Evolutionary conservation across 2,329 filamentous ascomycete species (phyloP).

Genomic region (Cladophialophora psammophila): DNA sequence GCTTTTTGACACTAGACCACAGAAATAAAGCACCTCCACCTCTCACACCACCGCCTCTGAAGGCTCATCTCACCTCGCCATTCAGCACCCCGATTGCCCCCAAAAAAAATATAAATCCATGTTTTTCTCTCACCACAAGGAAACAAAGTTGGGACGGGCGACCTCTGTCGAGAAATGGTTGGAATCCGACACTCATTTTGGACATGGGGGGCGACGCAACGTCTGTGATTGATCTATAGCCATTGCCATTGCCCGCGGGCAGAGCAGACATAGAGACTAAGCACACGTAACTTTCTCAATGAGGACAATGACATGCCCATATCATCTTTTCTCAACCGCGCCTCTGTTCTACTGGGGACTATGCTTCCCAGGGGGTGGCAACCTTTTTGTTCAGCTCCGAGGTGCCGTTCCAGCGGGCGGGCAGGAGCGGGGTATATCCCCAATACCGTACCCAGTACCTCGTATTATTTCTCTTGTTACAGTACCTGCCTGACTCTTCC

Average conservation of each 20-base stretch:
- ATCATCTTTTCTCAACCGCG: neutral
- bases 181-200: slow-evolving; percentile 16
- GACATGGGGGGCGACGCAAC: neutral
- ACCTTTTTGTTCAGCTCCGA: too few relatives aligned
- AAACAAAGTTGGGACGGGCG: neutral
- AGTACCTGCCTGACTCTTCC: too few relatives aligned
- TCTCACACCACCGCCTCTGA: neutral
- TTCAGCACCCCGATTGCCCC: slow-evolving; percentile 7
- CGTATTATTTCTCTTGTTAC: too few relatives aligned
- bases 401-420: neutral
- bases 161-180: slow-evolving; percentile 11
- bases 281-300: neutral
- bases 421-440: neutral
- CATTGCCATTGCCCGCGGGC: neutral
- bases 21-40: slow-evolving; percentile 30
- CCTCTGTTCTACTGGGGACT: too few relatives aligned
- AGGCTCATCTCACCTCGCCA: slow-evolving; percentile 7
- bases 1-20: neutral
- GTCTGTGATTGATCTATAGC: neutral
- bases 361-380: too few relatives aligned
- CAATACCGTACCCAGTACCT: neutral
- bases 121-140: neutral
- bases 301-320: neutral
- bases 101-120: slow-evolving; percentile 10
- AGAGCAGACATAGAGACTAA: neutral